Conservation (phyloP, 306 rosid species). For the Fragaria nilgerrensis region DNA sequence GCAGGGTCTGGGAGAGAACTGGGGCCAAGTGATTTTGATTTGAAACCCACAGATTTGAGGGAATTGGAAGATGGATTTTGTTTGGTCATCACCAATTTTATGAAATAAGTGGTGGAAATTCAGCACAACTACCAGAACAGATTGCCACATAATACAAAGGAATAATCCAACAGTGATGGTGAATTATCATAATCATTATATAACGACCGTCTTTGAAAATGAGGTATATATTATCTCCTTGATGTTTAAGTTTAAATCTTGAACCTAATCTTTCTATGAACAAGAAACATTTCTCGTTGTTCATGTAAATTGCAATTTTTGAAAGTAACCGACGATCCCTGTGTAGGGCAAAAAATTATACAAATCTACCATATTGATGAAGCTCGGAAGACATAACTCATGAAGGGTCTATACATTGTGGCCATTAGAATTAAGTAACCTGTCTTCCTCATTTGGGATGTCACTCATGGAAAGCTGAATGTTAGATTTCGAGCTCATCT, state of each 20-base stretch:
- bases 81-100: constrained; percentile 12
- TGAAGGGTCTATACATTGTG: constrained; percentile 54
- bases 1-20: not conserved
- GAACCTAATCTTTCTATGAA: constrained; percentile 17
- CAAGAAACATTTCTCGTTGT: constrained; percentile 12
- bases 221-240: constrained; percentile 1
- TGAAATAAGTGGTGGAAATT: constrained; percentile 7
- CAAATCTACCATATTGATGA: not conserved
- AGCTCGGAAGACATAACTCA: constrained; percentile 14
- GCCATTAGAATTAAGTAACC: constrained; percentile 53
- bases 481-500: constrained; percentile 68
- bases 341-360: constrained; percentile 12
- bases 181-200: not conserved
- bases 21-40: constrained; percentile 13
- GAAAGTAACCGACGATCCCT: constrained; percentile 4
- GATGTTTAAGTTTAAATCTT: constrained; percentile 12
- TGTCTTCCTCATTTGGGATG: constrained; percentile 61
- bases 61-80: constrained; percentile 3
- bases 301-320: constrained; percentile 14
- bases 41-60: not conserved
- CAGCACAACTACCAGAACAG: not conserved
- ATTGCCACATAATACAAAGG: not conserved
- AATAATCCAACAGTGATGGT: not conserved
- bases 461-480: constrained; percentile 56
- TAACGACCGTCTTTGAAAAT: not conserved